Evolutionary conservation across 306 rosid species (phyloP).

Genomic region (Dalbergia cultrata): DNA sequence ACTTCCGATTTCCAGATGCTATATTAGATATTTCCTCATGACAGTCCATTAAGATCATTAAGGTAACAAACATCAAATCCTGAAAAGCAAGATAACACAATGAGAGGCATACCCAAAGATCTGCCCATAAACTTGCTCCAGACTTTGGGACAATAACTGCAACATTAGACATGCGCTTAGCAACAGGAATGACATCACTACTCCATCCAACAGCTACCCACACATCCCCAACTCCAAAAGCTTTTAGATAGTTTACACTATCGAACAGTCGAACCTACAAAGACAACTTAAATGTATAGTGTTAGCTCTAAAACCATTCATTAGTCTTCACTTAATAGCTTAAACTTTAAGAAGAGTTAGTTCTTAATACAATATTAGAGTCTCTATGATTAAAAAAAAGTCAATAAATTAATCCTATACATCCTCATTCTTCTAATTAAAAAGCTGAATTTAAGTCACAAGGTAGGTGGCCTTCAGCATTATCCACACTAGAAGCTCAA

Average conservation of each 20-base stretch:
- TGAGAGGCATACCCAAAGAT: constrained; percentile 76
- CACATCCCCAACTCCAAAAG: constrained; percentile 89
- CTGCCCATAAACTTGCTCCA: constrained; percentile 94
- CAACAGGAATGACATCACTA: constrained; percentile 85
- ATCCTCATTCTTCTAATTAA: not conserved
- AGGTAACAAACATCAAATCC: constrained; percentile 25
- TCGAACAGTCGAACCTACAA: constrained; percentile 85
- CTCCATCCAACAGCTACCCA: constrained; percentile 99
- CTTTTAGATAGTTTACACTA: constrained; percentile 79
- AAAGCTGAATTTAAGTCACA: not conserved
- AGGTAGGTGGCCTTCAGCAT: not conserved
- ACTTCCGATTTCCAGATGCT: constrained; percentile 15
- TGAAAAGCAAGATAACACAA: constrained; percentile 15
- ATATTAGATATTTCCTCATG: constrained; percentile 4
- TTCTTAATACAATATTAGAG: not conserved
- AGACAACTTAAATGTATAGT: constrained; percentile 26
- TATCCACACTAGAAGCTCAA: not conserved
- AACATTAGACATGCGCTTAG: constrained; percentile 85
- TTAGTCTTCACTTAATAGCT: not conserved
- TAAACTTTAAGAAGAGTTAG: not conserved
- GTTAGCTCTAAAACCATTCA: not conserved
- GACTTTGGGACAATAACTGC: constrained; percentile 91
- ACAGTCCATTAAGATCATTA: constrained; percentile 19
- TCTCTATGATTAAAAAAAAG: not conserved
- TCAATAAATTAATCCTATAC: not conserved